These are phyloP conservation scores for Amanita polypyramis DNA, from an alignment of 768 basidiomycete genomes.

Conservation along the genomic window DNA sequence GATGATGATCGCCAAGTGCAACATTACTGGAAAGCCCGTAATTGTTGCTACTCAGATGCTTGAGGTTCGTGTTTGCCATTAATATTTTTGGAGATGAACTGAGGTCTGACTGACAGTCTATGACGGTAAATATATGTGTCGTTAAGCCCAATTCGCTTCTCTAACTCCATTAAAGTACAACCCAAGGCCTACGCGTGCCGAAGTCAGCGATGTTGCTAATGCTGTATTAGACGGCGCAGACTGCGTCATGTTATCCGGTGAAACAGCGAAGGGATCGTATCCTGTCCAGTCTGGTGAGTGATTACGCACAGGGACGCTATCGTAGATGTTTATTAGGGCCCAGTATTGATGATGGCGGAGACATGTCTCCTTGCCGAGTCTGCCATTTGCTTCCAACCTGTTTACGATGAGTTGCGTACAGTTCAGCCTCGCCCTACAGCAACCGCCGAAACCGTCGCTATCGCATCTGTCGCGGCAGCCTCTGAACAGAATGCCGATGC, in stretches of 20 bases:
- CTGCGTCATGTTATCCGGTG: slow-evolving; percentile 99
- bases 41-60: slow-evolving; percentile 99
- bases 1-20: slow-evolving; percentile 99
- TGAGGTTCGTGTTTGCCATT: slow-evolving; percentile 43
- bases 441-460: slow-evolving; percentile 91
- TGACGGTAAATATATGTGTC: slow-evolving; percentile 56
- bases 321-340: slow-evolving; percentile 24
- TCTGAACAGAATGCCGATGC: slow-evolving; percentile 92
- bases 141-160: background rate
- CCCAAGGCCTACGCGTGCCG: slow-evolving; percentile 96
- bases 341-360: slow-evolving; percentile 96
- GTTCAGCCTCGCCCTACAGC: slow-evolving; percentile 82
- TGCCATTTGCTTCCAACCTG: slow-evolving; percentile 88
- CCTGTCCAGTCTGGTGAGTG: slow-evolving; percentile 85
- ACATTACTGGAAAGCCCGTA: slow-evolving; percentile 94
- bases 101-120: slow-evolving; percentile 45
- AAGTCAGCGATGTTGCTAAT: slow-evolving; percentile 98
- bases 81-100: background rate
- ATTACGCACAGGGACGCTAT: background rate
- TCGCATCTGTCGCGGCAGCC: slow-evolving; percentile 93
- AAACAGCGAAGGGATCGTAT: slow-evolving; percentile 97
- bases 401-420: slow-evolving; percentile 80
- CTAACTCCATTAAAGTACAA: slow-evolving; percentile 59
- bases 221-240: slow-evolving; percentile 98
- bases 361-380: slow-evolving; percentile 95